Evolutionary conservation across 257 asterid species (phyloP), one percentile per base, ranked within the genome.

Genomic region (Solanum piurae): DNA sequence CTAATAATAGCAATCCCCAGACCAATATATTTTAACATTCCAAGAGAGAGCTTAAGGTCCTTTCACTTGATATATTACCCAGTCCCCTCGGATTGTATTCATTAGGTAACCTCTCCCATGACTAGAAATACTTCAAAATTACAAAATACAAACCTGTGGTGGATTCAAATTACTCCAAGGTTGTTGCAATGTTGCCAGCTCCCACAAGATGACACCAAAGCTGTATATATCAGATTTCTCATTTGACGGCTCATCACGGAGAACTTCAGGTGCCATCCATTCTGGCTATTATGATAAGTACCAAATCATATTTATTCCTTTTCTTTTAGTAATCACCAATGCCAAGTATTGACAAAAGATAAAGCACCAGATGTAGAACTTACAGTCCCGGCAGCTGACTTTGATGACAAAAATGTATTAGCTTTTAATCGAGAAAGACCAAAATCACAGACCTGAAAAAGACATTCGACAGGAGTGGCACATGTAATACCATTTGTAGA

Each of bases 261-360:
- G 96, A 88, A 97, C 98, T 94, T 97, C 99, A 40, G 99, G 99
- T 83, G 99, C 98, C 99, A 97, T 97, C 98, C 99, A 97, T 94
- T 97, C 98, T 29, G 99, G 98, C 99, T 95, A 90, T 87, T 88
- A 88, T 31, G 60, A 90, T 31, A 87, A 71, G 88, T 86, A 31
- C 34, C 83, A 52, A 87, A n/a, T 73, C 44, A 88, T 42, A 69
- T 69, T 79, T 46, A 4, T 79, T 18, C 38, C 76, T 27, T 27
- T 79, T 42, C 58, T 27, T 20, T 55, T 79, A 14, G 52, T 79
- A 44, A 29, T 79, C 36, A 46, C 34, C 85, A 44, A 49, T 16
- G 40, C 85, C 40, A 79, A 79, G 44, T 60, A 44, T 21, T 10
- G 58, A 79, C 85, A 79, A 21, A 79, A 42, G 29, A 7, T 27